phyloP scores from a whole-genome alignment of 2,329 filamentous ascomycete species.

The Drechslera avenae region DNA sequence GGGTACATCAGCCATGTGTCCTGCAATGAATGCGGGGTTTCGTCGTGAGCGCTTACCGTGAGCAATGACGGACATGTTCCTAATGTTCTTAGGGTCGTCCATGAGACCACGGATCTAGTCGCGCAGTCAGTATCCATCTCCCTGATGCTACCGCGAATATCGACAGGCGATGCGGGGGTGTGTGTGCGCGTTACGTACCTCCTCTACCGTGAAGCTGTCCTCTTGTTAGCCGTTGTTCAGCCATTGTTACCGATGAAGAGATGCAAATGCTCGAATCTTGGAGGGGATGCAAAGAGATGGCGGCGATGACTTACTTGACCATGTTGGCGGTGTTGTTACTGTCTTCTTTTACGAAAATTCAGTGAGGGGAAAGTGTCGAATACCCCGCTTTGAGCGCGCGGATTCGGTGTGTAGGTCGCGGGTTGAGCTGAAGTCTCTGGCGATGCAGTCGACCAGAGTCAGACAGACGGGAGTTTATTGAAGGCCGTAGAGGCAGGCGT shows the following conservation, averaged over 20 bases:
- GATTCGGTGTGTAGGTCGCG: slow-evolving; percentile 27
- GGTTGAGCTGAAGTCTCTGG: slow-evolving; percentile 40
- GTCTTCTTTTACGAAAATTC: slow-evolving; percentile 45
- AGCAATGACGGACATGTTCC: slow-evolving; percentile 99
- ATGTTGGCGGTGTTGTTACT: slow-evolving; percentile 83
- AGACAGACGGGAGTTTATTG: slow-evolving; percentile 31
- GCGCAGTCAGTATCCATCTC: slow-evolving; percentile 35
- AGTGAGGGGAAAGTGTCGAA: slow-evolving; percentile 36
- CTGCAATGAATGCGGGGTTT: slow-evolving; percentile 20
- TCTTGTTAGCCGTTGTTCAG: slow-evolving; percentile 55
- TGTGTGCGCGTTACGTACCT: slow-evolving; percentile 58
- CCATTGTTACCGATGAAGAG: not conserved
- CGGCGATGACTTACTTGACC: slow-evolving; percentile 85
- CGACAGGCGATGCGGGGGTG: slow-evolving; percentile 21
- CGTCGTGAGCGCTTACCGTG: slow-evolving; percentile 66
- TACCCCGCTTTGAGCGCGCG: slow-evolving; percentile 45
- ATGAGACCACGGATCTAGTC: slow-evolving; percentile 72
- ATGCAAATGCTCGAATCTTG: not conserved
- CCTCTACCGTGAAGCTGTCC: slow-evolving; percentile 94
- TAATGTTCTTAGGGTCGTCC: slow-evolving; percentile 78
- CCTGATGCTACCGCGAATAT: slow-evolving; percentile 14
- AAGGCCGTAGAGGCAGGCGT: slow-evolving; percentile 31
- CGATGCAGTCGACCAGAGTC: slow-evolving; percentile 38
- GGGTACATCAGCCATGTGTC: slow-evolving; percentile 31
- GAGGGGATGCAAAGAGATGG: not conserved